Base-by-base conservation (phyloP, 768 basidiomycete species). In the Saitozyma podzolica region DNA sequence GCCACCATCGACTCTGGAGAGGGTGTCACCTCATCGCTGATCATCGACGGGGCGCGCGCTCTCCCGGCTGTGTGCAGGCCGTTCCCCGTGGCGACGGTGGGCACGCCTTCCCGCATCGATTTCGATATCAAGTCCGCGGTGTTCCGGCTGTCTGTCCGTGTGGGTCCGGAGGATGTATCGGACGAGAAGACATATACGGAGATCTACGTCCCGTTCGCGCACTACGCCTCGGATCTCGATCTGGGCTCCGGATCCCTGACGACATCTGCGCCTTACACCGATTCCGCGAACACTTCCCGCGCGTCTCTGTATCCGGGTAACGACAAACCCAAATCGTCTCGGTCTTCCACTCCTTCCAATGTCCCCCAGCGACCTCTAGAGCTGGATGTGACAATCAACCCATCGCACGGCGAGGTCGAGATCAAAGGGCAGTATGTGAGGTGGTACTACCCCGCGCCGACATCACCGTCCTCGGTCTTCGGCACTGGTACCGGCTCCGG, bases 141-240 rank as follows among this genome's bases (percentile, higher is more conserved):
- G 48, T 91, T 96, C 80, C 86, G 84, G 80, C 81, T 91, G 43
- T 83, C 83, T 13, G 85, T 96, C 3, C 78, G 78, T 29, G 90
- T 95, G 13, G 74, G 80, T 0, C 66, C 85, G 6, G 85, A 85
- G 39, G 91, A 93, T 73, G 78, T 80, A 20, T 54, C 62, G 7
- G 75, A 11, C n/a, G 81, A 82, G 16, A 76, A 75, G 39, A 80
- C 85, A 0, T 84, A 87, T n/a, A 97, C 92, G 17, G 96, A 96
- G 83, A 87, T 98, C 19, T 99, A 85, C 76, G 77, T 98, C 0
- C 96, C 96, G 6, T 83, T 92, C 54, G 87, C 95, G 17, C 96
- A 99, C 76, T 99, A 87, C 75, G 75, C 72, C 43, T 17, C 58
- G 16, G 47, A 55, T 58, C 58, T 72, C 53, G 62, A 60, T 19